These are phyloP conservation scores for Leishmania lainsoni DNA, from an alignment of 208 protist species.

Conservation along the genomic window DNA sequence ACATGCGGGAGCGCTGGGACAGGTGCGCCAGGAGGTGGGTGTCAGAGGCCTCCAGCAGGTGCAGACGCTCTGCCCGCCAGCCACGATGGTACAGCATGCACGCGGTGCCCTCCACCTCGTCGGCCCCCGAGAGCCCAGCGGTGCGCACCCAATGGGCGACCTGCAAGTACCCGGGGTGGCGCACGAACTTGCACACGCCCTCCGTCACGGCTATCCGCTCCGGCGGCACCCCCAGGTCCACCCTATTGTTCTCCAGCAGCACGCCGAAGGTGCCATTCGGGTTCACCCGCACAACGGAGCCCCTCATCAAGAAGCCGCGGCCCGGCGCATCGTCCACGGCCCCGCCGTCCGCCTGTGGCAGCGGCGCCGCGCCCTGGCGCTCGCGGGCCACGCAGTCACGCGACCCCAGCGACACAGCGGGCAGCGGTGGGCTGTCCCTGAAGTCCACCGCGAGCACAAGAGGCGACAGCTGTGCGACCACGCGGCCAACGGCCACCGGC, in stretches of 20 bases:
- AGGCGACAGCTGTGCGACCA: constrained; percentile 62
- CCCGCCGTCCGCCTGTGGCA: no score
- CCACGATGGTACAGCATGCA: constrained; percentile 82
- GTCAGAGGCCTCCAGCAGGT: constrained; percentile 78
- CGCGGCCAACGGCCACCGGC: constrained; percentile 69
- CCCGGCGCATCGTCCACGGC: no score
- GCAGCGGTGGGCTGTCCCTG: constrained; percentile 23
- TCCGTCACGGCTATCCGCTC: constrained; percentile 72
- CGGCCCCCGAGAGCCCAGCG: constrained; percentile 64
- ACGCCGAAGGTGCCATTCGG: constrained; percentile 82
- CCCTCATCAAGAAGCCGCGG: constrained; percentile 55
- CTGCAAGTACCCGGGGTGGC: constrained; percentile 51
- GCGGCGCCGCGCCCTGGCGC: no score
- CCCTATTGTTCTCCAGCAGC: constrained; percentile 79
- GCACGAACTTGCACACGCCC: constrained; percentile 58
- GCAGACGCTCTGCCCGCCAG: constrained; percentile 83
- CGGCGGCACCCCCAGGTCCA: constrained; percentile 81
- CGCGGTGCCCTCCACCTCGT: constrained; percentile 65
- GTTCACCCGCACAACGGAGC: constrained; percentile 77
- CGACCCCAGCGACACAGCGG: constrained; percentile 36
- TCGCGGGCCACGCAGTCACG: background rate
- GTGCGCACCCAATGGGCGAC: constrained; percentile 81
- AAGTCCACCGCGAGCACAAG: constrained; percentile 28
- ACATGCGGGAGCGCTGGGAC: no score
- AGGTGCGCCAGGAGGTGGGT: constrained; percentile 74